These are phyloP conservation scores for Colletotrichum caudatum DNA, from an alignment of 2,329 filamentous ascomycete genomes.

Conservation along the genomic window DNA sequence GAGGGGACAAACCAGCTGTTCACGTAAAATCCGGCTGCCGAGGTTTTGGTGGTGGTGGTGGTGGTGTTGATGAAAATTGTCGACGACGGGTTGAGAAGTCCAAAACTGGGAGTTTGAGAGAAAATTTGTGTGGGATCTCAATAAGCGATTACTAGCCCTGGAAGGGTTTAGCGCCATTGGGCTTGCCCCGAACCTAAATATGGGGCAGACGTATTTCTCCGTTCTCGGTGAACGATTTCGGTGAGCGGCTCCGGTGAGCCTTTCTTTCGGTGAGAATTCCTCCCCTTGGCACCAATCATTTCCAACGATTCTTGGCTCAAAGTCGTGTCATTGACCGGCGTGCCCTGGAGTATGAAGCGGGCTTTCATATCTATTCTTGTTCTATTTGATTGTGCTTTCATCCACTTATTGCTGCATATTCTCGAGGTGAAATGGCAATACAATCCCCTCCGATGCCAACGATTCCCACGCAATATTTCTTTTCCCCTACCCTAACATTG, in stretches of 20 bases:
- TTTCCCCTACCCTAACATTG: neutral
- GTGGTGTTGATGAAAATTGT: conserved; percentile 18
- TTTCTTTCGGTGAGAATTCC: neutral
- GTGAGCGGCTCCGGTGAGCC: conserved; percentile 5
- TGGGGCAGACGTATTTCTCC: neutral
- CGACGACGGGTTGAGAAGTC: conserved; percentile 14
- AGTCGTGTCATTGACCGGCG: no score
- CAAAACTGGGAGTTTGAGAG: neutral
- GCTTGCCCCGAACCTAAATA: conserved; percentile 46
- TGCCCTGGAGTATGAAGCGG: neutral
- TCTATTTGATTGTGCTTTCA: no score
- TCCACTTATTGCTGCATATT: neutral
- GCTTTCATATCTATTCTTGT: no score
- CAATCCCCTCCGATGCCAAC: neutral
- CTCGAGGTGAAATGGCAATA: neutral
- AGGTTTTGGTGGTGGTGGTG: conserved; percentile 41
- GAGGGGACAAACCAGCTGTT: conserved; percentile 48
- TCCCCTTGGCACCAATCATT: neutral
- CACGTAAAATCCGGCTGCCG: conserved; percentile 44
- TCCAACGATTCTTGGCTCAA: neutral
- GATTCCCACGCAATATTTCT: neutral
- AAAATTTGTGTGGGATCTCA: conserved; percentile 53
- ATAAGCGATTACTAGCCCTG: conserved; percentile 52
- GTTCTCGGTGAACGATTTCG: neutral
- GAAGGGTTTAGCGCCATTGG: conserved; percentile 46